phyloP scores from a whole-genome alignment of 805 yeast species.

The Metschnikowia amazonensis region DNA sequence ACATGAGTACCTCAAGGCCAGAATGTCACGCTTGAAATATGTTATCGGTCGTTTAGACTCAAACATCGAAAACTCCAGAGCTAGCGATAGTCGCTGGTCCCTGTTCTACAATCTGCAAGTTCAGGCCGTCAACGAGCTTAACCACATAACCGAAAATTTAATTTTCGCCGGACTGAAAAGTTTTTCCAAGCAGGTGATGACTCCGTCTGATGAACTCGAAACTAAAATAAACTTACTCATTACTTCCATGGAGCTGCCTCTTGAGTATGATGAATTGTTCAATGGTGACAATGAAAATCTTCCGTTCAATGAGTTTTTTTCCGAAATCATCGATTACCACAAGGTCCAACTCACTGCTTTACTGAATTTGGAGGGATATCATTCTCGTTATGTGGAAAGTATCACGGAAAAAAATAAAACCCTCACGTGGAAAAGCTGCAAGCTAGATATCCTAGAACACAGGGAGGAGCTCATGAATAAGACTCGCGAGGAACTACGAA shows the following conservation, averaged over 20 bases:
- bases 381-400: slow-evolving; percentile 21
- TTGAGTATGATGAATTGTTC: slow-evolving; percentile 29
- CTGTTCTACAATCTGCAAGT: slow-evolving; percentile 31
- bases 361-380: slow-evolving; percentile 29
- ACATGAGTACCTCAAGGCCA: slow-evolving; percentile 24
- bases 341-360: slow-evolving; percentile 23
- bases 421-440: slow-evolving; percentile 36
- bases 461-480: slow-evolving; percentile 26
- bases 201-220: slow-evolving; percentile 26
- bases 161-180: slow-evolving; percentile 13
- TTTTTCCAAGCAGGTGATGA: background rate
- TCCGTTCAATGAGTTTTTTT: slow-evolving; percentile 24
- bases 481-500: slow-evolving; percentile 25
- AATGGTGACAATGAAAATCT: slow-evolving; percentile 14
- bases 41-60: slow-evolving; percentile 23
- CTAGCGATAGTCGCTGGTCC: slow-evolving; percentile 33
- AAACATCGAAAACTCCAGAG: slow-evolving; percentile 24
- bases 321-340: slow-evolving; percentile 22
- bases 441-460: slow-evolving; percentile 21
- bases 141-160: slow-evolving; percentile 30
- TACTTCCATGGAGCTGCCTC: slow-evolving; percentile 31
- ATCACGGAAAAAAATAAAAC: slow-evolving; percentile 22
- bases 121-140: slow-evolving; percentile 32
- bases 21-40: slow-evolving; percentile 28
- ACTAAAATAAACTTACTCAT: slow-evolving; percentile 29